Percentiles rank a stretch among this genome's conserved stretches.
Evolutionary conservation across 257 asterid genomes (phyloP).

Genomic region (Solanum appendiculatum): DNA sequence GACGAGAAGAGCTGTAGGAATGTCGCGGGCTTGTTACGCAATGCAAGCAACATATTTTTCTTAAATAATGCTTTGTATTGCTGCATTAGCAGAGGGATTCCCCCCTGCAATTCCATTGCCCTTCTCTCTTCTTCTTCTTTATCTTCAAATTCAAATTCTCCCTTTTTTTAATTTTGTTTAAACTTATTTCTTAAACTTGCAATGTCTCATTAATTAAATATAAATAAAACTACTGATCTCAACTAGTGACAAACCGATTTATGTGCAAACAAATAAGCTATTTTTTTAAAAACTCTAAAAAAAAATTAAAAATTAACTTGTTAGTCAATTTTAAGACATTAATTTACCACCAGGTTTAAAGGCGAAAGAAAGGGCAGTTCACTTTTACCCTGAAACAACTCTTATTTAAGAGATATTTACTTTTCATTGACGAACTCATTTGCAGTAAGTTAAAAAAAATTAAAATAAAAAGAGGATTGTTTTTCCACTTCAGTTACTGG

Average conservation of each 20-base stretch:
- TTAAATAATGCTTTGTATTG: constrained; percentile 54
- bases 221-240: not conserved
- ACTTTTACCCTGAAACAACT: not conserved
- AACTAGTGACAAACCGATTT: not conserved
- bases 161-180: not conserved
- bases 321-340: not conserved
- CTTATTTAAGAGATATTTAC: not conserved
- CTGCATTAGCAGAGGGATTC: constrained; percentile 45
- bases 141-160: not conserved
- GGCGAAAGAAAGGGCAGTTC: not conserved
- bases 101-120: constrained; percentile 40
- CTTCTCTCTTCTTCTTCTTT: not conserved
- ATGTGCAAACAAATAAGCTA: not conserved
- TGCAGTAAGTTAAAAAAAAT: not conserved
- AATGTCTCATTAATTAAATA: not conserved
- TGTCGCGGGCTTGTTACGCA: constrained; percentile 71
- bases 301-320: not conserved
- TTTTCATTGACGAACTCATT: not conserved
- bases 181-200: not conserved
- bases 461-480: not conserved
- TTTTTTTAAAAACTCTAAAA: not conserved
- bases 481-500: not conserved
- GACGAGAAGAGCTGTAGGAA: constrained; percentile 75
- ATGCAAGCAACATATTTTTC: constrained; percentile 57
- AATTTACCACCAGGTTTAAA: not conserved